Evolutionary conservation across 768 basidiomycete genomes (phyloP).

Genomic region (Calvatia gigantea): DNA sequence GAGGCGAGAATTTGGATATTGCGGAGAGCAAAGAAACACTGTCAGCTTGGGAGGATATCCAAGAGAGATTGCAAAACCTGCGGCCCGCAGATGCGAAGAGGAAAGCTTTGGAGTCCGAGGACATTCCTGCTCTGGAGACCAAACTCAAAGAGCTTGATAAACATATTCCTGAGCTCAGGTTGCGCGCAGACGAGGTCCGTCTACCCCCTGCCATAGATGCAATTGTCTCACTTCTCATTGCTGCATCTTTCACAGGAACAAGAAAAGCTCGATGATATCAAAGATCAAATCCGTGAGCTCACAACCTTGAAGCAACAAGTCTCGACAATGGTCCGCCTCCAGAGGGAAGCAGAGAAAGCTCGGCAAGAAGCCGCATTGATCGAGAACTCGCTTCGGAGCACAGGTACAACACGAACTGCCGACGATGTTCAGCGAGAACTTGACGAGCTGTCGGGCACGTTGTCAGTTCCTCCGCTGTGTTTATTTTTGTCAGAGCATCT

Average conservation of each 20-base stretch:
- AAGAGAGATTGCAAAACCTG: slow-evolving; percentile 54
- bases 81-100: slow-evolving; percentile 52
- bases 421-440: slow-evolving; percentile 85
- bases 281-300: slow-evolving; percentile 61
- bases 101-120: slow-evolving; percentile 50
- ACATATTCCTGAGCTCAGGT: slow-evolving; percentile 47
- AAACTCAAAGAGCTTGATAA: slow-evolving; percentile 57
- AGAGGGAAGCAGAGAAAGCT: slow-evolving; percentile 56
- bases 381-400: slow-evolving; percentile 64
- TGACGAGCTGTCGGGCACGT: slow-evolving; percentile 52
- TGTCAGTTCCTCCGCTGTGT: slow-evolving; percentile 45
- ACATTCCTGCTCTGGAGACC: slow-evolving; percentile 65
- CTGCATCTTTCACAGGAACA: slow-evolving; percentile 36
- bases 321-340: slow-evolving; percentile 51
- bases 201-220: not conserved
- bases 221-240: slow-evolving; percentile 1
- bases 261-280: slow-evolving; percentile 48
- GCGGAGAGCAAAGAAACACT: slow-evolving; percentile 39
- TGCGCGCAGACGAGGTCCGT: slow-evolving; percentile 60
- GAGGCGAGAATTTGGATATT: not conserved
- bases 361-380: slow-evolving; percentile 57
- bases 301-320: slow-evolving; percentile 58
- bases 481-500: not conserved
- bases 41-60: slow-evolving; percentile 55
- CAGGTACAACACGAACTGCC: slow-evolving; percentile 76